Evolutionary conservation across 768 basidiomycete genomes (phyloP).

Genomic region (Filobasidium wieringae): DNA sequence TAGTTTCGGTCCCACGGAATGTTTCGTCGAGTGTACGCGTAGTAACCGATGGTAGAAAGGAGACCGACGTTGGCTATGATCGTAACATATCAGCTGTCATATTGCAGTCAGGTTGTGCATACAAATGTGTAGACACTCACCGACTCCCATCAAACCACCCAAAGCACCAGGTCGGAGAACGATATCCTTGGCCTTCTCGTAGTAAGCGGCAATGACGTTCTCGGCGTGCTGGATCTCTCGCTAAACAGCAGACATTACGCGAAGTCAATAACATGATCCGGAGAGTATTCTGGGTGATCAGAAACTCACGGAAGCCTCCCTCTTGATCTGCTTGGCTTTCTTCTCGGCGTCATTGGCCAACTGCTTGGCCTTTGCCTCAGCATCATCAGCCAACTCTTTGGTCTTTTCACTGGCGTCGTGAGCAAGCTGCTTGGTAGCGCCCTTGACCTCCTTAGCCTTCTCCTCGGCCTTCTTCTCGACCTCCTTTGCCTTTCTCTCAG

Average conservation of each 20-base stretch:
- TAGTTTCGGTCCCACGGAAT: slow-evolving; percentile 40
- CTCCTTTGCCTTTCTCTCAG: slow-evolving; percentile 22
- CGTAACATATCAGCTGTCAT: neutral
- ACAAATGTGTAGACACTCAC: no score
- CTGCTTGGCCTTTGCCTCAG: slow-evolving; percentile 20
- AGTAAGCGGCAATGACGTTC: slow-evolving; percentile 27
- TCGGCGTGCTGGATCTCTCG: slow-evolving; percentile 33
- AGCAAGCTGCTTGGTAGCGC: slow-evolving; percentile 43
- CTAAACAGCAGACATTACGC: slow-evolving; percentile 10
- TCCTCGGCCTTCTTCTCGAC: slow-evolving; percentile 43
- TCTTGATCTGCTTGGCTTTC: slow-evolving; percentile 10
- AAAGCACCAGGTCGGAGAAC: slow-evolving; percentile 57
- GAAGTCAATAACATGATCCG: neutral
- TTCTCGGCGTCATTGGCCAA: slow-evolving; percentile 1
- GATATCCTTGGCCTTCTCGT: slow-evolving; percentile 47
- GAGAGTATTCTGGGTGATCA: neutral
- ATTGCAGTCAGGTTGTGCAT: neutral
- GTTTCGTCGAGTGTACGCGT: slow-evolving; percentile 53
- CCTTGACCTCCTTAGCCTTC: slow-evolving; percentile 49
- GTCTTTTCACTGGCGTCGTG: slow-evolving; percentile 10
- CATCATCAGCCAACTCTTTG: slow-evolving; percentile 14
- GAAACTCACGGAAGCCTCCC: slow-evolving; percentile 7
- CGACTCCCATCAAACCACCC: slow-evolving; percentile 61
- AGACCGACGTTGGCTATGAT: slow-evolving; percentile 71
- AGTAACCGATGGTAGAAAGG: slow-evolving; percentile 51